phyloP scores from a whole-genome alignment of 1,284 basidiomycete species.

The Ceratobasidium sp. region DNA sequence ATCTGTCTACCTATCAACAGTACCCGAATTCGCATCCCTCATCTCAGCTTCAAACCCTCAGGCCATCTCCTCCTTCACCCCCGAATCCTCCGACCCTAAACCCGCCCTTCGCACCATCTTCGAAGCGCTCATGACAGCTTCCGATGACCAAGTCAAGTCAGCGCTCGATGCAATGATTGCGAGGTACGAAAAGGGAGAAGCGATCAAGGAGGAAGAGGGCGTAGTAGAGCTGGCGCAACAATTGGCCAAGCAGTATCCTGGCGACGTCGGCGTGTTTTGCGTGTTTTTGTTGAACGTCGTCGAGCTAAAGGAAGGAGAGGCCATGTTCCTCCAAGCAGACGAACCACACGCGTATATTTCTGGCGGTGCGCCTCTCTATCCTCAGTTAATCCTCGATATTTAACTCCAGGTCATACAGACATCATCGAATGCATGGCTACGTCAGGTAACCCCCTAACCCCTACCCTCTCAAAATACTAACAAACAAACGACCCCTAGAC shows the following conservation, averaged over 20 bases:
- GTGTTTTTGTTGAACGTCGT: slow-evolving; percentile 92
- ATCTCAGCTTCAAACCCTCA: slow-evolving; percentile 68
- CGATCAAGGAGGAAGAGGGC: slow-evolving; percentile 61
- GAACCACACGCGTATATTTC: slow-evolving; percentile 97
- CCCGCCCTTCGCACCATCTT: slow-evolving; percentile 79
- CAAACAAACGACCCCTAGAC: slow-evolving; percentile 60
- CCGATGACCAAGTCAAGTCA: slow-evolving; percentile 62
- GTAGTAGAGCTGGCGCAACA: slow-evolving; percentile 66
- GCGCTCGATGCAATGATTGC: slow-evolving; percentile 70
- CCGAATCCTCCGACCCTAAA: slow-evolving; percentile 62
- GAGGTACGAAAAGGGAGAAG: slow-evolving; percentile 66
- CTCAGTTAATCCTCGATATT: background rate
- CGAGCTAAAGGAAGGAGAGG: slow-evolving; percentile 81
- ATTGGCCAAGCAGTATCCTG: slow-evolving; percentile 86
- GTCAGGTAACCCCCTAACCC: slow-evolving; percentile 59
- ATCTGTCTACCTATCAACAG: slow-evolving; percentile 69
- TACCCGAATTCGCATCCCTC: slow-evolving; percentile 82
- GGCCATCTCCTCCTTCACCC: slow-evolving; percentile 57
- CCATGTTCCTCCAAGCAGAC: slow-evolving; percentile 94
- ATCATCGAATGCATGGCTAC: slow-evolving; percentile 99
- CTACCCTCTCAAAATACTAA: background rate
- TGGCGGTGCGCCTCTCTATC: slow-evolving; percentile 68
- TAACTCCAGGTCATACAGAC: slow-evolving; percentile 63
- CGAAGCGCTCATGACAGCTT: slow-evolving; percentile 81
- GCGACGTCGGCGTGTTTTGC: slow-evolving; percentile 95